Base-by-base conservation (phyloP, 2,329 filamentous ascomycete genomes). In the Sporothrix pallida region DNA sequence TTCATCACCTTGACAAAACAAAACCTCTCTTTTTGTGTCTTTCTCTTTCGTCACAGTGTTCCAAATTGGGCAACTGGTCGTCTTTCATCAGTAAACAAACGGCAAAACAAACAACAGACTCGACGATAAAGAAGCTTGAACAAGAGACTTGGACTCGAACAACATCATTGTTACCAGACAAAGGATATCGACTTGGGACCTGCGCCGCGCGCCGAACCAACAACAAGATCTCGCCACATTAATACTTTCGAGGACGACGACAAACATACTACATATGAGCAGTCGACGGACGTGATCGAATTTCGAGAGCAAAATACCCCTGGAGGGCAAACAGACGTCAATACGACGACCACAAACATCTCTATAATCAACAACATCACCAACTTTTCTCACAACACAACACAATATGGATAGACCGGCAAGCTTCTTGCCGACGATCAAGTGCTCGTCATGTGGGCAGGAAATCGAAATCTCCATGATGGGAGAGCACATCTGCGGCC, bases 391-490 rank as follows among this genome's bases (percentile, higher is more conserved):
- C 26, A 23, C 4, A 10, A 31, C 44, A 70, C n/a, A 48, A 48
- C 42, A 44, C 71, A 73, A 58, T 69, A 72, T 74, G 74, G 69
- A 76, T 83, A 75, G 85, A 85, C 78, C 86, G 90, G 79, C 87
- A 90, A 81, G 88, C 81, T 89, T 95, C 76, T 86, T 96, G 84
- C 93, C 94, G 79, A 90, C 90, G 31, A 93, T 97, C 83, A 97
- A 95, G 86, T 97, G 94, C 83, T 97, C 94, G 71, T 90, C 87
- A 83, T 97, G 94, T 80, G 89, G 90, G 56, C 82, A 85, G 56
- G 89, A 95, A 78, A 93, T 97, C 74, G 91, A 95, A 80, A 96
- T 97, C 77, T 91, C 92, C 56, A 85, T 91, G 81, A 92, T 97
- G 91, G 93, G 93, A 75, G 93, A 97, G 75, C 94, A 97, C 84